phyloP scores from a whole-genome alignment of 805 yeast species.

The Candida fluviatilis region DNA sequence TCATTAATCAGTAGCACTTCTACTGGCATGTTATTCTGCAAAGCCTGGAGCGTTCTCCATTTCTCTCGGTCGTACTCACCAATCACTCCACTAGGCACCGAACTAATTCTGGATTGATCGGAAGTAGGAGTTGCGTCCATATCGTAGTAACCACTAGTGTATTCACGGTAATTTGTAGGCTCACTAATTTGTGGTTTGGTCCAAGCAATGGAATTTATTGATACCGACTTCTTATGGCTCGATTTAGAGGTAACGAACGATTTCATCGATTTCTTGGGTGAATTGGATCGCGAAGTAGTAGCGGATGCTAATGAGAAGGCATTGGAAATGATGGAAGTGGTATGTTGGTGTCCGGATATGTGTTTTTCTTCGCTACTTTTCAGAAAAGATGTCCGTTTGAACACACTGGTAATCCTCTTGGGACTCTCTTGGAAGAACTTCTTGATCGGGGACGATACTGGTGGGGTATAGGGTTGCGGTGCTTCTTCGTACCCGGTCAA shows the following conservation, averaged over 20 bases:
- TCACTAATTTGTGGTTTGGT: conserved; percentile 1
- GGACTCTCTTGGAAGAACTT: conserved; percentile 29
- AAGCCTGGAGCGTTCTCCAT: conserved; percentile 50
- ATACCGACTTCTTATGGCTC: conserved; percentile 3
- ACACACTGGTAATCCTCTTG: conserved; percentile 19
- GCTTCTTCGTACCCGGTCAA: conserved; percentile 6
- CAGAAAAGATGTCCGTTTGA: conserved; percentile 15
- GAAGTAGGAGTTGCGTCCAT: conserved; percentile 29
- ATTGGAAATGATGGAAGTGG: conserved; percentile 23
- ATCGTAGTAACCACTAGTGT: conserved; percentile 22
- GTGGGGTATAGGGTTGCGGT: conserved; percentile 16
- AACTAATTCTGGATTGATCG: conserved; percentile 37
- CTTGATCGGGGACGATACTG: conserved; percentile 29
- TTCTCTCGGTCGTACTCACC: conserved; percentile 66
- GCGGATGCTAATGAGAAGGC: conserved; percentile 24
- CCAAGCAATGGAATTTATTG: conserved; percentile 1
- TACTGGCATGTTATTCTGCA: conserved; percentile 13
- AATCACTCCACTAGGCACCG: conserved; percentile 52
- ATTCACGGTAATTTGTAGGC: not conserved
- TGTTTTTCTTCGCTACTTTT: conserved; percentile 5
- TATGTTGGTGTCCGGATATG: conserved; percentile 19
- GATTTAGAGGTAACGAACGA: conserved; percentile 5
- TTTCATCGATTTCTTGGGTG: conserved; percentile 28
- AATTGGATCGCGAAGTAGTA: conserved; percentile 25
- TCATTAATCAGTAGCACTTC: not conserved